Percentiles rank a stretch among this genome's conserved stretches.
These are phyloP conservation scores for Phytomonas francai DNA, from an alignment of 208 protist genomes.

Conservation along the genomic window DNA sequence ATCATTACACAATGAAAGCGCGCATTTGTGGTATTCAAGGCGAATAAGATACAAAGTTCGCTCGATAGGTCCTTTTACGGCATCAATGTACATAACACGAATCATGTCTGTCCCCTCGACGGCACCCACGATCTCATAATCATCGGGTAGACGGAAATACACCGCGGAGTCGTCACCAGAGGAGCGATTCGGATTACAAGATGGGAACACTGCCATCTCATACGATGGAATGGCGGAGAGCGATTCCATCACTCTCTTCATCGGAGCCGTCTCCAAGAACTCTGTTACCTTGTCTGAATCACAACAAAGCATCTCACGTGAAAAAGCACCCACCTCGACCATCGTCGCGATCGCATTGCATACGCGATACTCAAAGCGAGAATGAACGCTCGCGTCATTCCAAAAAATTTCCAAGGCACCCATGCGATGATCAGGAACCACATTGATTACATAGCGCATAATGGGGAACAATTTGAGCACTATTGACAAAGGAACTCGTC, in stretches of 20 bases:
- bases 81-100: slow-evolving; percentile 45
- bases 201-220: not conserved
- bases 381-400: slow-evolving; percentile 37
- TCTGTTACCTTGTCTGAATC: slow-evolving; percentile 16
- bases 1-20: slow-evolving; percentile 18
- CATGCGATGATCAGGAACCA: slow-evolving; percentile 35
- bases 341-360: slow-evolving; percentile 38
- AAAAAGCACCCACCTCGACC: slow-evolving; percentile 55
- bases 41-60: slow-evolving; percentile 60
- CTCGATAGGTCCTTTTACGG: slow-evolving; percentile 29
- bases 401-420: slow-evolving; percentile 47
- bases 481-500: slow-evolving; percentile 53
- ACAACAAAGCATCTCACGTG: slow-evolving; percentile 21
- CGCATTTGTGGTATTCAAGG: slow-evolving; percentile 20
- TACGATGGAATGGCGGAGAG: not conserved
- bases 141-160: slow-evolving; percentile 37
- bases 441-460: slow-evolving; percentile 31
- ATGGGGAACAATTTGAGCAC: slow-evolving; percentile 50
- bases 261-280: slow-evolving; percentile 15
- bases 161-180: slow-evolving; percentile 6
- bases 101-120: slow-evolving; percentile 41
- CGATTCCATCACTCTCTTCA: slow-evolving; percentile 4
- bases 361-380: slow-evolving; percentile 60
- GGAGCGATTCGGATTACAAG: not conserved
- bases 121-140: slow-evolving; percentile 61